Base-by-base conservation (phyloP, 2,329 filamentous ascomycete species). In the Exutisphaerella laricina region DNA sequence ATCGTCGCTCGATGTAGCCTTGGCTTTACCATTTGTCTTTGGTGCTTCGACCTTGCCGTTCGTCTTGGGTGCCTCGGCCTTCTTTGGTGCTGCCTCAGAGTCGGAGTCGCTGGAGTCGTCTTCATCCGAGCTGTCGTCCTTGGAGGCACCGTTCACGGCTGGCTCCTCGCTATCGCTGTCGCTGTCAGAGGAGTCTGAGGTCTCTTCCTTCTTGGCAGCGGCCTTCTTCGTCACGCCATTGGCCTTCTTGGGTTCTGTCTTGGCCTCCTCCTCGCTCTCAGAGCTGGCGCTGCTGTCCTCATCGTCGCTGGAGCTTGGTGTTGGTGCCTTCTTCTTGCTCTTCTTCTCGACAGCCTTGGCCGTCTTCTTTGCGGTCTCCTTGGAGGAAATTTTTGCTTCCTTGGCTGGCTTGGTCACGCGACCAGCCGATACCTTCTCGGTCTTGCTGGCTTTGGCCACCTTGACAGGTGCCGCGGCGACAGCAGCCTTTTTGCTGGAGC, bases 361-460 rank as follows among this genome's bases (percentile, higher is more conserved):
- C 64, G 78, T 76, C 53, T 69, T 62, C 55, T 57, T 68, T 38
- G 67, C 56, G 53, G 71, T 70, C 66, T 78, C 78, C 55, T 70
- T 63, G 45, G 75, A 70, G 33, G 68, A 61, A 47, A 73, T 70
- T 74, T 80, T 82, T 61, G 79, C 66, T 49, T 74, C 74, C 65
- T 83, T 74, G 49, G 77, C 71, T 40, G 80, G 63, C 74, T 88
- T 88, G 70, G 75, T 77, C 58, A 85, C 73, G 53, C 77, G 77
- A 55, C 73, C 80, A 57, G 74, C 74, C 74, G 80, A 82, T 61
- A 80, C 68, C 53, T 75, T 76, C 65, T 83, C 48, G 21, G 47
- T 41, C 45, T 51, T 53, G 48, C 42, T 53, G 41, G 49, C 51
- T 52, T 59, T 60, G 45, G 48, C 33, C 20, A 20, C 50, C 47